Base-by-base conservation (phyloP, 257 asterid species). In the Nicotiana noctiflora region DNA sequence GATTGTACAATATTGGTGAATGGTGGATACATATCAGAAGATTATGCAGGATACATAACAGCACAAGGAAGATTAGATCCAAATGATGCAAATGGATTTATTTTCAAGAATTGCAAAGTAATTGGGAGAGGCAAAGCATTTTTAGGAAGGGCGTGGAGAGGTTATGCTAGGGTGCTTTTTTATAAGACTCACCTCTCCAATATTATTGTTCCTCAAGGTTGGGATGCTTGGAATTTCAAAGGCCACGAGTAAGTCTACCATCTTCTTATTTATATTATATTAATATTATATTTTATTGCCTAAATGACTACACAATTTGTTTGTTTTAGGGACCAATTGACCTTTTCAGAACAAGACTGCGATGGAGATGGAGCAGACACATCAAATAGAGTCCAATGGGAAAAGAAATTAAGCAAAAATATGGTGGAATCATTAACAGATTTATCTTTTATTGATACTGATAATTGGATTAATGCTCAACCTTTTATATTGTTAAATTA, bases 311-410 rank as follows among this genome's bases (percentile, higher is more conserved):
- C 6, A 53, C n/a, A n/a, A n/a, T n/a, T n/a, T n/a, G n/a, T n/a
- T 10, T n/a, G 19, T 27, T 81, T 25, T 61, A 81, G 84, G 72
- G 31, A 81, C 5, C 79, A 25, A 29, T 17, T 81, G 8, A n/a
- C 68, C 18, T 82, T 51, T 32, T 80, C 85, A 21, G 85, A 82
- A 56, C 37, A 17, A 27, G 72, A 32, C 1, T 82, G 85, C 29
- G 59, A 65, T 51, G 85, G 85, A 63, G 17, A 44, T 15, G 85
- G 85, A 44, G 72, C 82, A 14, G 82, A 77, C 67, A 52, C n/a
- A 4, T 65, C 82, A 17, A 72, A 75, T 32, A 85, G 97, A 46
- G 94, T 92, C 81, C 64, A 40, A 59, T 92, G 97, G 94, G 86
- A 46, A 31, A 25, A 21, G 25, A 19, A 44, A 27, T 59, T 79